Percentiles rank a stretch among this genome's conserved stretches.
Evolutionary conservation across 208 protist genomes (phyloP).

Genomic region (Leishmania tarentolae): DNA sequence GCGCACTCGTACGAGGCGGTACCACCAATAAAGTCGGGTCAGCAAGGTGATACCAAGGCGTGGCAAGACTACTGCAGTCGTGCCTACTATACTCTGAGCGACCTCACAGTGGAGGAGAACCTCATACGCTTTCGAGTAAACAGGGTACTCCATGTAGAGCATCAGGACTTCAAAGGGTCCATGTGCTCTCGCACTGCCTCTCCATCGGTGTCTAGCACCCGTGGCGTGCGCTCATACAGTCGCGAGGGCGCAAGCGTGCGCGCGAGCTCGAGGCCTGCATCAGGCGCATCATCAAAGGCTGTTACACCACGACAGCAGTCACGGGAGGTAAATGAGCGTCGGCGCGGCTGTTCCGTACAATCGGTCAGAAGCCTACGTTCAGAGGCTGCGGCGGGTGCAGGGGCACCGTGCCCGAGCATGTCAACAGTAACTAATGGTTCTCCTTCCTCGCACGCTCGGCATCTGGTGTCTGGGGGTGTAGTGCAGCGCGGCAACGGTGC

Average conservation of each 20-base stretch:
- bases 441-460: conserved; percentile 7
- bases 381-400: background rate
- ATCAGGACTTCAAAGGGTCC: conserved; percentile 1
- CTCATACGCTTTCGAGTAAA: conserved; percentile 26
- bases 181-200: conserved; percentile 13
- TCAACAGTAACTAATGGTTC: background rate
- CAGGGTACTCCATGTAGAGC: conserved; percentile 9
- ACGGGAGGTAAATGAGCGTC: background rate
- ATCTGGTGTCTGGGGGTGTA: background rate
- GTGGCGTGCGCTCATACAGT: background rate
- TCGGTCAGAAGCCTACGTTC: background rate
- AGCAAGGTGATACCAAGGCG: conserved; percentile 11
- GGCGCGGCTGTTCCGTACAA: background rate
- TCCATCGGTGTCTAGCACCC: background rate
- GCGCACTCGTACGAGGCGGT: conserved; percentile 12
- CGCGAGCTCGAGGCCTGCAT: background rate
- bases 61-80: conserved; percentile 39
- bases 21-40: conserved; percentile 8
- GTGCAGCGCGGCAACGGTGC: conserved; percentile 20
- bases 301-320: background rate
- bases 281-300: conserved; percentile 2
- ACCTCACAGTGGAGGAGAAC: conserved; percentile 23
- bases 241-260: background rate
- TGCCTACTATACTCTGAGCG: conserved; percentile 21
- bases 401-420: background rate